Conservation (phyloP, 1,284 basidiomycete species). For the Rhodotorula glutinis region DNA sequence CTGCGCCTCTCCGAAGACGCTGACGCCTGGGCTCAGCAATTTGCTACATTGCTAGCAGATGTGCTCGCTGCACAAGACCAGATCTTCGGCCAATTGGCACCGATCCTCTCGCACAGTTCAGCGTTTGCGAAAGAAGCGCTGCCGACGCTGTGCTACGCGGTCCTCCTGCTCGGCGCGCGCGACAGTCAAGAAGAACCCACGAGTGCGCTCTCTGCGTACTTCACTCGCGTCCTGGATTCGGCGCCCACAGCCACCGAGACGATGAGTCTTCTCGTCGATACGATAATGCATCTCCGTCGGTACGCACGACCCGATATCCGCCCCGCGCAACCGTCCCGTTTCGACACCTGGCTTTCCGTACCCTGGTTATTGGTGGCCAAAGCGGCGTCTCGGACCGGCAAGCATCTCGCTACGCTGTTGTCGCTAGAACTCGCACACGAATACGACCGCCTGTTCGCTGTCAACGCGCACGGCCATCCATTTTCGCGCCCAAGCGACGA, state of each 20-base stretch:
- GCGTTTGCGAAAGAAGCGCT: slow-evolving; percentile 65
- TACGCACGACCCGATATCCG: slow-evolving; percentile 56
- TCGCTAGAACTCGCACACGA: slow-evolving; percentile 81
- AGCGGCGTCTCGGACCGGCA: slow-evolving; percentile 71
- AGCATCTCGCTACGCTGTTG: slow-evolving; percentile 82
- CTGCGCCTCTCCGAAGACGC: slow-evolving; percentile 52
- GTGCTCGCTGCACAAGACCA: slow-evolving; percentile 57
- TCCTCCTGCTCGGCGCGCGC: slow-evolving; percentile 53
- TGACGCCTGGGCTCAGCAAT: slow-evolving; percentile 62
- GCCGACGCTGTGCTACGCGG: slow-evolving; percentile 69
- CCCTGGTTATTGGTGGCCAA: slow-evolving; percentile 69
- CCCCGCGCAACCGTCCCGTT: slow-evolving; percentile 55
- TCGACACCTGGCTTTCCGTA: slow-evolving; percentile 80
- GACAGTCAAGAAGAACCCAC: slow-evolving; percentile 8
- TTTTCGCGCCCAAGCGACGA: slow-evolving; percentile 25
- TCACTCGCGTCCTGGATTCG: slow-evolving; percentile 53
- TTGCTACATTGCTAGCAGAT: slow-evolving; percentile 64
- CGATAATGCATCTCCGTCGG: slow-evolving; percentile 72
- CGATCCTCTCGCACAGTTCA: slow-evolving; percentile 59
- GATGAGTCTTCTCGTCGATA: slow-evolving; percentile 66
- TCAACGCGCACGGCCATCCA: neutral
- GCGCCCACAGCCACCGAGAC: slow-evolving; percentile 47
- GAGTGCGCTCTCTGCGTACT: slow-evolving; percentile 39
- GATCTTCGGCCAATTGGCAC: slow-evolving; percentile 67
- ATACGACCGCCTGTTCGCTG: slow-evolving; percentile 47